Evolutionary conservation across 2,329 filamentous ascomycete species (phyloP), one percentile per base, ranked within the genome.

Genomic region (Trichoderma sp.): DNA sequence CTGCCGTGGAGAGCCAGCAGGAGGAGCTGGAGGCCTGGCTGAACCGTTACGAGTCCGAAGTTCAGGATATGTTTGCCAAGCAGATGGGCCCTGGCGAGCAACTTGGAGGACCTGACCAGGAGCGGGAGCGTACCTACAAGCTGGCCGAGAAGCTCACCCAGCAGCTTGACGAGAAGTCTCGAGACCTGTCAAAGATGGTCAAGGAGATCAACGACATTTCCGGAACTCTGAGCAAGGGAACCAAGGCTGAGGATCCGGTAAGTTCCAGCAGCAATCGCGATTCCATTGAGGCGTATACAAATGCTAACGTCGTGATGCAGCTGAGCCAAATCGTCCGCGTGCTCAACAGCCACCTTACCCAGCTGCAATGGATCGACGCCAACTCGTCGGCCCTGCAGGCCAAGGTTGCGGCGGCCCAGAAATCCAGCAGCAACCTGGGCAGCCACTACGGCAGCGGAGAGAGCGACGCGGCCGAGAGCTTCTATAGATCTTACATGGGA

Each of bases 191-290:
- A 55, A 94, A 92, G 79, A 98, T 99, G 93, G 96, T 99, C 71
- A 93, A 96, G 75, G 95, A 98, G 78, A 96, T 99, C 75, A 99
- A 99, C 75, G 88, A 89, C 71, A 94, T 96, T 68, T 95, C 92
- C n/a, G 86, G 91, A 63, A 92, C 89, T 26, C 81, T 99, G 69
- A 94, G 88, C 83, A 97, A 96, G 83, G 92, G 90, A 66, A 90
- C 85, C 78, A 96, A 96, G 78, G 86, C 91, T 30, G 91, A 95
- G 76, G 92, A 95, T 78, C 91, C 91, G 70, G 92, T 95, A 84
- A 79, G 88, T 84, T 45, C 41, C 50, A 43, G 3, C 12, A 59
- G 71, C 75, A 72, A 74, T 72, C 65, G 50, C 34, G 59, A 59
- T 56, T 67, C 26, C 30, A 15, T 26, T 17, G 7, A 21, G 26